These are phyloP conservation scores for Yamadazyma spencermartinsiae DNA, from an alignment of 1,139 yeast genomes.

Conservation along the genomic window DNA sequence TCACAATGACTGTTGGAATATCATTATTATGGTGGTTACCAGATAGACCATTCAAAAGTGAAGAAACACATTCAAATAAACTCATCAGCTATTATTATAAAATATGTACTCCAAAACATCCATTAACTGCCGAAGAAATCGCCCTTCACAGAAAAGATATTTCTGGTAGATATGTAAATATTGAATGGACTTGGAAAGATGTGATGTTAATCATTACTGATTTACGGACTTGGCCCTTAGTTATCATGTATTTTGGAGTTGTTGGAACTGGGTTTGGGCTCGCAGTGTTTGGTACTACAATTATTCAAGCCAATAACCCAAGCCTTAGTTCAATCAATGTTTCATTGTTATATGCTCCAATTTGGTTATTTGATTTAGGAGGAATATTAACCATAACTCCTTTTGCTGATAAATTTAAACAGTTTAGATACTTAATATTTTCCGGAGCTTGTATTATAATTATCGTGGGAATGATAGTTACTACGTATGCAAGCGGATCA, in stretches of 20 bases:
- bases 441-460: constrained; percentile 62
- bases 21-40: constrained; percentile 83
- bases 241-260: constrained; percentile 88
- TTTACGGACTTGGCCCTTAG: constrained; percentile 72
- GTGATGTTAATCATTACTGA: constrained; percentile 59
- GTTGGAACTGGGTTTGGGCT: constrained; percentile 88
- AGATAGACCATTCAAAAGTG: constrained; percentile 51
- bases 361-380: constrained; percentile 84
- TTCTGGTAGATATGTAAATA: constrained; percentile 37
- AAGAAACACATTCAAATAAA: constrained; percentile 11
- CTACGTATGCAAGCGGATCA: constrained; percentile 69
- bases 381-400: constrained; percentile 79
- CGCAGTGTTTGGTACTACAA: constrained; percentile 85
- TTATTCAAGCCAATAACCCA: constrained; percentile 67
- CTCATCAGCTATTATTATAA: constrained; percentile 21
- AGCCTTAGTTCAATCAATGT: constrained; percentile 64
- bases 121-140: constrained; percentile 55
- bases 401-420: constrained; percentile 67
- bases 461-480: constrained; percentile 71
- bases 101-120: constrained; percentile 42
- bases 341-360: constrained; percentile 80
- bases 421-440: constrained; percentile 61
- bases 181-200: constrained; percentile 64
- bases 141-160: constrained; percentile 66
- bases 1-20: constrained; percentile 69